These are phyloP conservation scores for Verbascum thapsus DNA, from an alignment of 257 asterid species.

Conservation along the genomic window DNA sequence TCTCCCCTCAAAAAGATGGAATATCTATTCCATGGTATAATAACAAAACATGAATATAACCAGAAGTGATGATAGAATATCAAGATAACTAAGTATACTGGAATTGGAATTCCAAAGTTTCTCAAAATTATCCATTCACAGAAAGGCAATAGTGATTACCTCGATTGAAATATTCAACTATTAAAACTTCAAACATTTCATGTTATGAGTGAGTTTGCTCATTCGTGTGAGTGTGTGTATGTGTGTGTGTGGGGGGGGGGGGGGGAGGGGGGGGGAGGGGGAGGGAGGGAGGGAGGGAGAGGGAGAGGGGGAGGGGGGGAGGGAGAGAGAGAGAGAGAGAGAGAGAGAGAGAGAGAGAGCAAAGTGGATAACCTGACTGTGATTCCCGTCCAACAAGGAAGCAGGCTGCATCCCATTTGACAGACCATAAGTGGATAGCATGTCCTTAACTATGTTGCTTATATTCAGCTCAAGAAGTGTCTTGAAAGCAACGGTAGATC, in stretches of 20 bases:
- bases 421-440: conserved; percentile 55
- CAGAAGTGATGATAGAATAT: no score
- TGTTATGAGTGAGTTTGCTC: no score
- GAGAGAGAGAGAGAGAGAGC: no score
- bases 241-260: no score
- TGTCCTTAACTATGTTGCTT: conserved; percentile 66
- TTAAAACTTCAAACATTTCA: no score
- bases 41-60: background rate
- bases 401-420: conserved; percentile 67
- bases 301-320: no score
- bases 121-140: background rate
- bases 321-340: no score
- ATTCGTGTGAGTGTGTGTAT: no score
- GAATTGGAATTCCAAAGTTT: background rate
- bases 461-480: conserved; percentile 79
- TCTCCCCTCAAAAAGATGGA: background rate
- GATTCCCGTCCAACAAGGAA: conserved; percentile 62
- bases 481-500: conserved; percentile 73
- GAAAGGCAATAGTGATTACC: background rate
- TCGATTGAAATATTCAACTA: conserved; percentile 14
- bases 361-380: no score
- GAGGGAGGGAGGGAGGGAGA: no score
- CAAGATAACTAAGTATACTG: no score
- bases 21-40: background rate
- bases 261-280: no score